Evolutionary conservation across 805 yeast species (phyloP), one percentile per base, ranked within the genome.

Genomic region (Monosporozyma servazzii): DNA sequence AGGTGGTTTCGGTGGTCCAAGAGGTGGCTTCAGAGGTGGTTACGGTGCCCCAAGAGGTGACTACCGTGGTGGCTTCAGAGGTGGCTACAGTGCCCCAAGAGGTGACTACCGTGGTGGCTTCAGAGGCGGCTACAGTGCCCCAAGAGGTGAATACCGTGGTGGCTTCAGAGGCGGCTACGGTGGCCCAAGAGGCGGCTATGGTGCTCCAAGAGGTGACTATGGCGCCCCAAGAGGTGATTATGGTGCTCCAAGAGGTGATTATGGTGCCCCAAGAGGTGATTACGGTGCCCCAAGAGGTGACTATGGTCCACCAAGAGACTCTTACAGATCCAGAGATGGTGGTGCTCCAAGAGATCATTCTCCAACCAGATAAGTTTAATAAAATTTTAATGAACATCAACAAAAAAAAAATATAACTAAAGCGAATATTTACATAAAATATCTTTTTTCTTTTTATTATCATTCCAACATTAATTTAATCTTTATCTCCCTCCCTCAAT

Each of bases 111-210:
- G 67, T 53, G 67, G 66, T 55, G 73, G 58, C 51, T 66, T 56
- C 52, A 64, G 61, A 53, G 63, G 70, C 58, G 58, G 53, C 2
- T 61, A 56, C 39, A 65, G 64, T 47, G 57, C 56, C 25, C 63
- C 70, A 51, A 77, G 85, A 67, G 86, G 81, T 68, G 82, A 41
- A 18, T 41, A 21, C 17, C 44, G 72, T 58, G 71, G 63, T 49
- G 63, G 57, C 52, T 66, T 56, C 51, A 64, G 61, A 53, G 63
- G 48, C 45, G 75, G 74, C 36, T 69, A 62, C 47, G 88, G 79
- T 82, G 88, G 54, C 88, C 88, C 70, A 76, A 84, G 58, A 81
- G 88, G 74, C 82, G 68, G 64, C 58, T 59, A 54, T 27, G 64
- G 64, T 49, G 64, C 57, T 52, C 64, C 63, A 64, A 59, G 64